A percentile compares a stretch with the other conserved stretches of the same genome.
phyloP scores from a whole-genome alignment of 208 protist genomes.

The Tetramitus jugosus region DNA sequence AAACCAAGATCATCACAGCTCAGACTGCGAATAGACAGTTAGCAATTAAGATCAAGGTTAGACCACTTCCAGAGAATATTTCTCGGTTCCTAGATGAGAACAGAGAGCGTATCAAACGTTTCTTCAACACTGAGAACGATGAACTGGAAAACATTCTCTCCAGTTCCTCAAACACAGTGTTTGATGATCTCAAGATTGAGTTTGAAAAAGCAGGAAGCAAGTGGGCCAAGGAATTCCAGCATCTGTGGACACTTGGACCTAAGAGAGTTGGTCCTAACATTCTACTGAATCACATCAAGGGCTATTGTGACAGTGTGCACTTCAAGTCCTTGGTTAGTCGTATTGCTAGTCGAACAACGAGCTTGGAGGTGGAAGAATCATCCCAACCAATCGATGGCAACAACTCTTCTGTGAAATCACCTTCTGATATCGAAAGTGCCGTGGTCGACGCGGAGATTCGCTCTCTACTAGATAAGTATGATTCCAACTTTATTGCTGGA shows the following conservation, averaged over 20 bases:
- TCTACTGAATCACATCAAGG: conserved; percentile 48
- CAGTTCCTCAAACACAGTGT: background rate
- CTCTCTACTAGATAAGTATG: conserved; percentile 21
- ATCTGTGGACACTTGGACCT: conserved; percentile 52
- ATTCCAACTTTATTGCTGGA: conserved; percentile 69
- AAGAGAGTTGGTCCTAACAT: conserved; percentile 49
- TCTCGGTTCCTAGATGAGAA: conserved; percentile 61
- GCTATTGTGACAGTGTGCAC: conserved; percentile 4
- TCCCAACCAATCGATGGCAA: background rate
- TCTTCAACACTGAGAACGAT: background rate
- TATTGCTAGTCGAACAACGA: background rate
- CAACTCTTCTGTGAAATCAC: background rate
- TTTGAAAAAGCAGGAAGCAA: background rate
- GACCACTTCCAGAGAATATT: conserved; percentile 57
- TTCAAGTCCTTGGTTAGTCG: conserved; percentile 31
- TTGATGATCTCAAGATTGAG: background rate
- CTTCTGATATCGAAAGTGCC: background rate
- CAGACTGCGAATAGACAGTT: conserved; percentile 33
- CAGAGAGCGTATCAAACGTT: background rate
- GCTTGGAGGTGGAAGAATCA: background rate
- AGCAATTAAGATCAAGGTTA: conserved; percentile 27
- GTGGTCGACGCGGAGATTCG: background rate
- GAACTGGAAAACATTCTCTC: background rate
- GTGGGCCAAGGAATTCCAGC: background rate
- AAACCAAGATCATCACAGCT: background rate